phyloP scores from a whole-genome alignment of 163 green algal species.

The Chloromonas sp. region DNA sequence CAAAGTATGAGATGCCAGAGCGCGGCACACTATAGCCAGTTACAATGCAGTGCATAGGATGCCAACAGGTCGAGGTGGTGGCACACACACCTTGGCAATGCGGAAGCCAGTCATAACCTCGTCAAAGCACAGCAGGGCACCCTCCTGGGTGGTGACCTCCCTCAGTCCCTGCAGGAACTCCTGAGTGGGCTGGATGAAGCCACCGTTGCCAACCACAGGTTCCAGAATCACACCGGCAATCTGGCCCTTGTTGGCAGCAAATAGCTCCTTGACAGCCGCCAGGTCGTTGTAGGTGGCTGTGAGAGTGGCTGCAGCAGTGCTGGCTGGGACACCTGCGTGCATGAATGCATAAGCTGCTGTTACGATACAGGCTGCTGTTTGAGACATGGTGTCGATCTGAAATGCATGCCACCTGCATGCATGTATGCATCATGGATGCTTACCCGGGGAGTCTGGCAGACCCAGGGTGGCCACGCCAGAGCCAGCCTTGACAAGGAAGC shows the following conservation, averaged over 20 bases:
- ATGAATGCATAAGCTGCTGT: neutral
- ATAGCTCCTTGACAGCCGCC: conserved; percentile 80
- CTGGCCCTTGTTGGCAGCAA: conserved; percentile 91
- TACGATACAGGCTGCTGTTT: neutral
- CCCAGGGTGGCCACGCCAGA: conserved; percentile 93
- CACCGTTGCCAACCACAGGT: conserved; percentile 97
- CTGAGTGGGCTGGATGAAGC: conserved; percentile 92
- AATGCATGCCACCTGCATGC: no score
- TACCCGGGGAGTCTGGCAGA: conserved; percentile 94
- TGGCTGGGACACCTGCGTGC: conserved; percentile 55
- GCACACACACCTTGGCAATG: conserved; percentile 77
- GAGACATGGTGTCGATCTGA: no score
- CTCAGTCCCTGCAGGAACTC: conserved; percentile 92
- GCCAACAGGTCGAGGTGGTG: no score
- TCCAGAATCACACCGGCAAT: conserved; percentile 97
- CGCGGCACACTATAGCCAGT: no score
- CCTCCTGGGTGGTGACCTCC: conserved; percentile 76
- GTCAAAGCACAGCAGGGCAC: conserved; percentile 95
- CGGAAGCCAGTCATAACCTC: conserved; percentile 85
- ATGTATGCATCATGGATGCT: conserved; percentile 6
- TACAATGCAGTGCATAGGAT: no score
- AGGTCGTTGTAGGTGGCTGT: conserved; percentile 98
- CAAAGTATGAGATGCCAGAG: no score
- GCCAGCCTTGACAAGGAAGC: conserved; percentile 93
- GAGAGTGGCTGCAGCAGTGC: conserved; percentile 77